Conservation (phyloP, 2,329 filamentous ascomycete genomes). For the Ophiostoma pallidulum region DNA sequence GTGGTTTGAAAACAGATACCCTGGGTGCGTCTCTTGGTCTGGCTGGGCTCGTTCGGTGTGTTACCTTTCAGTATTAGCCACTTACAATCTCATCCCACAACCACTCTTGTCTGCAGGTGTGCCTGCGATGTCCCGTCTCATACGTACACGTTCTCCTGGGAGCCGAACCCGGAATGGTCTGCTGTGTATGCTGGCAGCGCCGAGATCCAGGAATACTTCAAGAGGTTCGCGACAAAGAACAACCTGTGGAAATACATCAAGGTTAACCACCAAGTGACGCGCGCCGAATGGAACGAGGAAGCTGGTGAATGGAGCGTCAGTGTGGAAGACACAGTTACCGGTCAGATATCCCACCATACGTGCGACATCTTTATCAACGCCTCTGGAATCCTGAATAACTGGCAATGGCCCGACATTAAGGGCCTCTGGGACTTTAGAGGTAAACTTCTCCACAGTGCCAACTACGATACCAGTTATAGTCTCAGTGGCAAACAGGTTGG, state of each 20-base stretch:
- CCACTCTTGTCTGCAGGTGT: not conserved
- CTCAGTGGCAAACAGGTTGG: no score
- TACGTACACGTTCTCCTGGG: not conserved
- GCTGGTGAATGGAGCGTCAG: slow-evolving; percentile 34
- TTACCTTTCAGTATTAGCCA: no score
- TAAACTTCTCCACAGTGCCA: no score
- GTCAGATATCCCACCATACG: no score
- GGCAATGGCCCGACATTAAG: no score
- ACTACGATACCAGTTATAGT: no score
- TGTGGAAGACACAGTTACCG: slow-evolving; percentile 22
- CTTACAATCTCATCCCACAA: no score
- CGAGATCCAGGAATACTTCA: slow-evolving; percentile 21
- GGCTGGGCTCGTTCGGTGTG: no score
- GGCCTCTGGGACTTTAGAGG: no score
- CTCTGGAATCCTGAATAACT: slow-evolving; percentile 31
- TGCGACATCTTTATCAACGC: slow-evolving; percentile 18
- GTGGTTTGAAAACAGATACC: slow-evolving; percentile 38
- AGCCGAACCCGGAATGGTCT: slow-evolving; percentile 1
- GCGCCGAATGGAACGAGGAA: slow-evolving; percentile 14
- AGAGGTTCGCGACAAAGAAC: slow-evolving; percentile 21
- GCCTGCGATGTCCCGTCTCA: slow-evolving; percentile 36
- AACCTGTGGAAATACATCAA: slow-evolving; percentile 29
- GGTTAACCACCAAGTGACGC: slow-evolving; percentile 19
- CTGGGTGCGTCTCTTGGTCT: not conserved
- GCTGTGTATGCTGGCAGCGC: not conserved